Evolutionary conservation across 768 basidiomycete species (phyloP).

Genomic region (Phanerodontia chrysosporium): DNA sequence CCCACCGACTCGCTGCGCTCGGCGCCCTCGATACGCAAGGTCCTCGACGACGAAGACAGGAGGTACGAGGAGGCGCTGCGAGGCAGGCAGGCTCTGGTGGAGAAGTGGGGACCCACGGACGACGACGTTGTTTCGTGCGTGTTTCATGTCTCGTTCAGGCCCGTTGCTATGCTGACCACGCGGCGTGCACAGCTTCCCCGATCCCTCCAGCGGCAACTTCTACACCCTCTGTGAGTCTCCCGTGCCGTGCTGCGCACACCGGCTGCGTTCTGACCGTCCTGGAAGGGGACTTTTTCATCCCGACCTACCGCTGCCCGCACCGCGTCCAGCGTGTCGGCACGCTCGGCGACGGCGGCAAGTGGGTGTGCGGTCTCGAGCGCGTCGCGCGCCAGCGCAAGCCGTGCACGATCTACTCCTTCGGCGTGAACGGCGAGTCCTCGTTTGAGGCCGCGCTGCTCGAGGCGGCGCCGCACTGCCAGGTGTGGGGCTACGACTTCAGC

Average conservation of each 20-base stretch:
- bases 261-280: neutral
- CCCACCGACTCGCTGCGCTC: constrained; percentile 24
- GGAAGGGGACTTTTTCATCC: constrained; percentile 52
- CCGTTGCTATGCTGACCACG: neutral
- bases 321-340: constrained; percentile 38
- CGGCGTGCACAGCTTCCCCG: constrained; percentile 14
- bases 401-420: constrained; percentile 47
- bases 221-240: constrained; percentile 18
- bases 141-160: neutral
- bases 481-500: constrained; percentile 40
- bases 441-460: constrained; percentile 46
- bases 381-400: constrained; percentile 31
- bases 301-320: constrained; percentile 45
- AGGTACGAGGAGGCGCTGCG: constrained; percentile 42
- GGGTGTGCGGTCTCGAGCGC: constrained; percentile 44
- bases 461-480: constrained; percentile 33
- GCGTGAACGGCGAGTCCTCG: constrained; percentile 45
- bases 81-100: constrained; percentile 44
- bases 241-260: neutral
- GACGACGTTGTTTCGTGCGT: constrained; percentile 45
- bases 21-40: neutral
- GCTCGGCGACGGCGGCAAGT: constrained; percentile 51
- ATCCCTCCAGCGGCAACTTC: constrained; percentile 5
- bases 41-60: constrained; percentile 29
- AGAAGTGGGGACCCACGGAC: constrained; percentile 48